phyloP scores from a whole-genome alignment of 78 protist genomes.

The Dictyostelium discoideum region DNA sequence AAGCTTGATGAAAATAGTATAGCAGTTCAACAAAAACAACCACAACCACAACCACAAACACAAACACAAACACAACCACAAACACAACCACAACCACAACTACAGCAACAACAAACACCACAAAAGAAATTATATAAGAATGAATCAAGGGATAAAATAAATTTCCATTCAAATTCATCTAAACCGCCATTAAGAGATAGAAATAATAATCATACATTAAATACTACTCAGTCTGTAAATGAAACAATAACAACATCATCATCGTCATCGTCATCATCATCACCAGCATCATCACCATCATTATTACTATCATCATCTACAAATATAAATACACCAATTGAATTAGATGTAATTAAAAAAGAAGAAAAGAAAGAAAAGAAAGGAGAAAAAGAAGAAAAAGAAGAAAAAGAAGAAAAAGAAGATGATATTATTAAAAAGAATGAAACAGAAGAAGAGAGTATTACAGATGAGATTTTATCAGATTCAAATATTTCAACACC shows the following conservation, averaged over 20 bases:
- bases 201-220: neutral
- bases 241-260: neutral
- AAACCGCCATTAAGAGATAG: slow-evolving; percentile 13
- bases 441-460: neutral
- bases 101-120: neutral
- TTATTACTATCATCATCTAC: neutral
- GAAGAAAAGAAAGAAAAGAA: neutral
- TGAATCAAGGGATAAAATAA: neutral
- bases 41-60: neutral
- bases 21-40: neutral
- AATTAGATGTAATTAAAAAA: neutral
- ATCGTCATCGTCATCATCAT: neutral
- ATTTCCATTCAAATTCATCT: neutral
- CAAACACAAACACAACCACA: neutral
- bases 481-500: neutral
- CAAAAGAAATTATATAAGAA: neutral
- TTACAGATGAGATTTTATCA: neutral
- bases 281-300: neutral
- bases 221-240: neutral
- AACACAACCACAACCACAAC: neutral
- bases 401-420: neutral
- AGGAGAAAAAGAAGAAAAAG: neutral
- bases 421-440: neutral
- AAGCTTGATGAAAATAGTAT: neutral
- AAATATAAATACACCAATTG: neutral